Base-by-base conservation (phyloP, 345 rosid genomes). In the Acer campestre region DNA sequence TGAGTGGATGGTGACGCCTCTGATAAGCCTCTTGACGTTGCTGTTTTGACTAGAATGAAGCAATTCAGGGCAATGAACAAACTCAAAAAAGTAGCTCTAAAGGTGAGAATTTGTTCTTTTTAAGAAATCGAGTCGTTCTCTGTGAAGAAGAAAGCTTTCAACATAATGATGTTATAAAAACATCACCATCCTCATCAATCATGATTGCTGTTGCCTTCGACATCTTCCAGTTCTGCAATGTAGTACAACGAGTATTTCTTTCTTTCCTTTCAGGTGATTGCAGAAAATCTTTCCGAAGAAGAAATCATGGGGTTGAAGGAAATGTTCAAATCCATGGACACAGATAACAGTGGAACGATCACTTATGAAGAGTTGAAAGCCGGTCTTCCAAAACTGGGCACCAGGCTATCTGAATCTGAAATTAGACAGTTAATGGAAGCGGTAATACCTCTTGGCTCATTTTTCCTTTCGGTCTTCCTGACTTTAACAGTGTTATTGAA, bases 31-130 rank as follows among this genome's bases (percentile, higher is more conserved):
- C 93, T 96, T 80, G 99, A 96, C 80, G 86, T 88, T 84, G 97
- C 98, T 72, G 99, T 96, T 82, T 82, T 96, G 72, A 83, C 88
- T 11, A 94, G 99, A 87, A 96, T 96, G 99, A 96, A 94, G 76
- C 99, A 96, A 68, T 96, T 96, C 90, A 85, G 97, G 78, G 99
- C 99, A 23, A 96, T 96, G 99, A 96, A 96, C 91, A 94, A 96
- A 79, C 95, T 96, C 4, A 96, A 96, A 77, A 96, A 94, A 81
- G 92, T 96, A 79, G 99, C 99, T 72, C 79, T 96, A 53, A 94
- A 96, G 97, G 99, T 92, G 82, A 85, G 82, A 62, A 75, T 23
- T 71, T 40, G 31, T 67, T 49, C 61, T 53, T 4, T 51, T 27
- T 16, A 17, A 7, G 35, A 48, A 27, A 3, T 13, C 10, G 29